Percentiles rank a stretch among this genome's conserved stretches.
Evolutionary conservation across 2,329 filamentous ascomycete genomes (phyloP).

Genomic region (Ilyonectria destructans): DNA sequence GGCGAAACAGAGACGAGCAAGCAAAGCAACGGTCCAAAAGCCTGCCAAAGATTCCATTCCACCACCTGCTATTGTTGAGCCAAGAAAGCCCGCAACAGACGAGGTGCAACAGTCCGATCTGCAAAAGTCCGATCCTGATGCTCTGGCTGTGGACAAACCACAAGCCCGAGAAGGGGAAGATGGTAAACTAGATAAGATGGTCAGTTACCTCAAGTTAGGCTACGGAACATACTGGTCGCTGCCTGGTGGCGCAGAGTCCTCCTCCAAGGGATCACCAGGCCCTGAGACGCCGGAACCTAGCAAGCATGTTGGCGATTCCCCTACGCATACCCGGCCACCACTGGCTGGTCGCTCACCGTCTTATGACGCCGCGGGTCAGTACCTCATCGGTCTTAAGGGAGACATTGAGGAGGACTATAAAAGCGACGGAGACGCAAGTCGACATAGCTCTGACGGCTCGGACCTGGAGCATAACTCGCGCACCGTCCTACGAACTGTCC

Average conservation of each 20-base stretch:
- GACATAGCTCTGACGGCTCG: conserved; percentile 50
- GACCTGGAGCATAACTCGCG: conserved; percentile 64
- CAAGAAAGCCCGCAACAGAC: conserved; percentile 1
- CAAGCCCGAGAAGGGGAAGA: conserved; percentile 45
- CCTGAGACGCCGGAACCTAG: conserved; percentile 27
- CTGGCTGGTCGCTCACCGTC: conserved; percentile 42
- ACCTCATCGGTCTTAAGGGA: conserved; percentile 79
- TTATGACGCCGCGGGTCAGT: conserved; percentile 63
- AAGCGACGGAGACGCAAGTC: conserved; percentile 52
- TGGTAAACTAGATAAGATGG: conserved; percentile 68
- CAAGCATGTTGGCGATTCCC: conserved; percentile 32
- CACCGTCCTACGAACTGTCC: conserved; percentile 76
- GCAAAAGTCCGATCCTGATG: background rate
- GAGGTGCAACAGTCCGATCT: background rate
- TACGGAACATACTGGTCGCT: conserved; percentile 79
- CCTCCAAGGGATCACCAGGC: conserved; percentile 34
- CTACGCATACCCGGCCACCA: conserved; percentile 31
- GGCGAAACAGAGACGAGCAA: conserved; percentile 57
- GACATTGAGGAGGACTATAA: conserved; percentile 68
- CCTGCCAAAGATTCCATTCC: conserved; percentile 14
- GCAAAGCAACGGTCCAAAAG: conserved; percentile 33
- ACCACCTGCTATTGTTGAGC: conserved; percentile 4
- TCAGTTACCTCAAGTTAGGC: conserved; percentile 77
- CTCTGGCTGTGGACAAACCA: conserved; percentile 36
- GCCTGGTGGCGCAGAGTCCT: conserved; percentile 46